Conservation (phyloP, 73 alveolate genomes). For the Blepharisma stoltei region DNA sequence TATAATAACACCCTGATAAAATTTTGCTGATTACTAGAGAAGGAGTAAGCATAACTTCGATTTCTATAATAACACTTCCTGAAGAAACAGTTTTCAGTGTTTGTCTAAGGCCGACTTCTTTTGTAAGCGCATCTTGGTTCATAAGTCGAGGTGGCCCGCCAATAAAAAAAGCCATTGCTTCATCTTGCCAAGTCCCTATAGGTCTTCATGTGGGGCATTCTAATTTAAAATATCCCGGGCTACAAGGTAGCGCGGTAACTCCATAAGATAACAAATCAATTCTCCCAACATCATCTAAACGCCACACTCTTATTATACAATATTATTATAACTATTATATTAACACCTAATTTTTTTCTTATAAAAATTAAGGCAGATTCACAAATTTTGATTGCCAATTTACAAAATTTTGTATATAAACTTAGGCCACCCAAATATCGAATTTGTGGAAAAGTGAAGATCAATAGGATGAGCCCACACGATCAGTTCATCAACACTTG, state of each 20-base stretch:
- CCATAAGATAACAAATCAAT: slow-evolving; percentile 80
- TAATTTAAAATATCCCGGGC: slow-evolving; percentile 68
- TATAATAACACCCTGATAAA: too few species aligned
- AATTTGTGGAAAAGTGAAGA: slow-evolving; percentile 67
- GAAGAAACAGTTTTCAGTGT: slow-evolving; percentile 45
- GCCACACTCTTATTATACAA: slow-evolving; percentile 69
- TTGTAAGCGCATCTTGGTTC: slow-evolving; percentile 54
- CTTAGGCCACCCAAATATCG: slow-evolving; percentile 75
- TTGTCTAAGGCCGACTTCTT: slow-evolving; percentile 38
- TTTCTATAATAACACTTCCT: slow-evolving; percentile 45
- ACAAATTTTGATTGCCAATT: not conserved
- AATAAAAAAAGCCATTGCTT: slow-evolving; percentile 63
- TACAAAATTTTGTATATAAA: slow-evolving; percentile 37
- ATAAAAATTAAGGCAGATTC: too few species aligned
- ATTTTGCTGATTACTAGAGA: too few species aligned
- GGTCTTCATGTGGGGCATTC: slow-evolving; percentile 83
- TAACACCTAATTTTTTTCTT: too few species aligned
- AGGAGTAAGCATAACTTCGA: slow-evolving; percentile 41
- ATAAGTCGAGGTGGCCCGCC: slow-evolving; percentile 71
- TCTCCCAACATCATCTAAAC: slow-evolving; percentile 81
- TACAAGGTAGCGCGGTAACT: slow-evolving; percentile 57
- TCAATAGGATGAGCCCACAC: slow-evolving; percentile 82
- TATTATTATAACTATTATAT: too few species aligned
- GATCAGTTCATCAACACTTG: slow-evolving; percentile 65
- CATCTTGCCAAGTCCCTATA: slow-evolving; percentile 64